phyloP scores from a whole-genome alignment of 108 stramenopile species.

The Skeletonema marinoi region DNA sequence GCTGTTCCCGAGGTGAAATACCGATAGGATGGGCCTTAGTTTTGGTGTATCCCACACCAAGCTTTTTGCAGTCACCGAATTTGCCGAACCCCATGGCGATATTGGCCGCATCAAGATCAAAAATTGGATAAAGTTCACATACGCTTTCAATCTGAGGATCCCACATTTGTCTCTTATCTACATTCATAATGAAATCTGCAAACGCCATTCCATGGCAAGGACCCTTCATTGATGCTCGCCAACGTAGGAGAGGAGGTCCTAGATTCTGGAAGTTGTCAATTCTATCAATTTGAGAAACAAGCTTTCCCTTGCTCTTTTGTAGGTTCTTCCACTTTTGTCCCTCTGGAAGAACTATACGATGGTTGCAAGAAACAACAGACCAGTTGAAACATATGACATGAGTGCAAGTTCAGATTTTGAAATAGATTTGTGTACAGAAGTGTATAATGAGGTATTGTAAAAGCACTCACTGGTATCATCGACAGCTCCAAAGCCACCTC shows the following conservation, averaged over 20 bases:
- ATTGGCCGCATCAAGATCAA: conserved; percentile 69
- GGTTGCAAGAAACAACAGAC: neutral
- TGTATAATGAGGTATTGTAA: neutral
- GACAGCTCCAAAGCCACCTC: conserved; percentile 39
- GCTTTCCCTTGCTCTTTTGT: conserved; percentile 44
- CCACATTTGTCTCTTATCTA: conserved; percentile 62
- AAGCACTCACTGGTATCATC: conserved; percentile 43
- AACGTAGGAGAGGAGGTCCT: conserved; percentile 59
- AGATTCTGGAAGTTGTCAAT: conserved; percentile 74
- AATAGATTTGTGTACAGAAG: neutral
- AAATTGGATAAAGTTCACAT: conserved; percentile 60
- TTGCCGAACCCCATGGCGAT: conserved; percentile 71
- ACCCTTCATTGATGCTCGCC: conserved; percentile 60
- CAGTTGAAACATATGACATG: neutral
- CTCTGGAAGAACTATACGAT: conserved; percentile 16
- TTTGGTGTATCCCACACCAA: conserved; percentile 67
- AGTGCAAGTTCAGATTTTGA: neutral
- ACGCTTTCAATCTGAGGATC: conserved; percentile 68
- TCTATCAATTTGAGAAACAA: conserved; percentile 59
- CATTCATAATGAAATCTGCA: conserved; percentile 68
- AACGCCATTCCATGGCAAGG: conserved; percentile 61
- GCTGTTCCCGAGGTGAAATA: conserved; percentile 65
- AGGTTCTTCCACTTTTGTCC: conserved; percentile 62
- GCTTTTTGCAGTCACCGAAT: conserved; percentile 60
- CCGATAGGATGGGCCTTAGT: conserved; percentile 63